Base-by-base conservation (phyloP, 2,329 filamentous ascomycete species). In the Tolypocladium nubicola region DNA sequence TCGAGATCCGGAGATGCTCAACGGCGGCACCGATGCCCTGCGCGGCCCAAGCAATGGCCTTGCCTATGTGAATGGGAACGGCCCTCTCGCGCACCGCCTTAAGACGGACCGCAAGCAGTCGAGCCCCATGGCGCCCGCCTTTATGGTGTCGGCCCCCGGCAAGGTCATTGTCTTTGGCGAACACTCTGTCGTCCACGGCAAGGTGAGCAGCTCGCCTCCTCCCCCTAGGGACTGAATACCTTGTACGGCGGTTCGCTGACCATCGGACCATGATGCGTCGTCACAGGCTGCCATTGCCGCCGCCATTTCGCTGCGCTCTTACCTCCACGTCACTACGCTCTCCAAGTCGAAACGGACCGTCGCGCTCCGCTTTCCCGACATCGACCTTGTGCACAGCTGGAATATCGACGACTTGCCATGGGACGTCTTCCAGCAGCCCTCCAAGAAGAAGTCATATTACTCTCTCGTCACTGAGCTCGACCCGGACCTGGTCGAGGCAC, bases 151-250 rank as follows among this genome's bases (percentile, higher is more conserved):
- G 19, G 93, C 95, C 2, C 94, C 94, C 0, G 95, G 93, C 62
- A 99, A 99, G 72, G 94, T 97, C 68, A 99, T 99, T 71, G 90
- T 97, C 56, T 97, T 93, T 75, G 94, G 94, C 63, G 94, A 99
- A 73, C 94, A 99, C 76, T 89, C 94, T 2, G 94, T 97, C n/a
- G 94, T 99, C 23, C 85, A 99, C 69, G 92, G 92, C 68, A 97
- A 97, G 83, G 88, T 89, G 75, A 57, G 74, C 39, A 65, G 19
- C 1, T 14, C 33, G 19, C 3, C 11, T 8, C 5, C 5, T 1
- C 19, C 35, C 43, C 37, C 54, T 4, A 30, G n/a, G 10, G 37
- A 16, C 37, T 14, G n/a, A 4, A 16, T 14, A 3, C 35, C 19
- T 5, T 11, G 8, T 30, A 6, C n/a, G 43, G 37, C 30, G 23